Base-by-base conservation (phyloP, 352 stramenopile genomes). In the Phytophthora niederhauseri region DNA sequence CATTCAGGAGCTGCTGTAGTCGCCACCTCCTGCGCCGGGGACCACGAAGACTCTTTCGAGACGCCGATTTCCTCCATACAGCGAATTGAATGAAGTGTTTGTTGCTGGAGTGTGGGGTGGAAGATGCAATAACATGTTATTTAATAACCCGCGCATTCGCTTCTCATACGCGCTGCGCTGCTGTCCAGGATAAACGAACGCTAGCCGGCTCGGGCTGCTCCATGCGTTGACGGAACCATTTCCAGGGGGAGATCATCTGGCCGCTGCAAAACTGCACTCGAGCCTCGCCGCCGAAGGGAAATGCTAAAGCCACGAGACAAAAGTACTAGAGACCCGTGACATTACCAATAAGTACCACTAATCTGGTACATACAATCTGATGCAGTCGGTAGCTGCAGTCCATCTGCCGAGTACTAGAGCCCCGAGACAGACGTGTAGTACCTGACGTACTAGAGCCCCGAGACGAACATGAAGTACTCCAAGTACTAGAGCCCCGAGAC, bases 91-190 rank as follows among this genome's bases (percentile, higher is more conserved):
- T 61, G 58, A 53, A 41, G 34, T 41, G 34, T 41, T 41, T 41
- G 34, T 15, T 41, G 34, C 34, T 41, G 34, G 9, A 41, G 34
- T 52, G 57, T 57, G 12, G 48, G 48, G 30, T 60, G 50, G 43
- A 67, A 66, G 58, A 72, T 70, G 54, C 43, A 76, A 67, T 63
- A 66, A 71, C 57, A 75, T 70, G 66, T 66, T 77, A 74, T 73
- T 76, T 73, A 70, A 64, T 76, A 70, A 48, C n/a, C 55, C 50
- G 50, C 41, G 48, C 54, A 41, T 48, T 63, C 61, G 30, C 53
- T 62, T 68, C 28, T 59, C 48, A 45, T 64, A 46, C 48, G 58
- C 61, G 66, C 22, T 61, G 28, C 60, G 38, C 45, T 61, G 41
- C 30, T 34, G n/a, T 58, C 38, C 55, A 60, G 55, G 49, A 68